phyloP scores from a whole-genome alignment of 352 stramenopile genomes.

The Blastocystis sp. region DNA sequence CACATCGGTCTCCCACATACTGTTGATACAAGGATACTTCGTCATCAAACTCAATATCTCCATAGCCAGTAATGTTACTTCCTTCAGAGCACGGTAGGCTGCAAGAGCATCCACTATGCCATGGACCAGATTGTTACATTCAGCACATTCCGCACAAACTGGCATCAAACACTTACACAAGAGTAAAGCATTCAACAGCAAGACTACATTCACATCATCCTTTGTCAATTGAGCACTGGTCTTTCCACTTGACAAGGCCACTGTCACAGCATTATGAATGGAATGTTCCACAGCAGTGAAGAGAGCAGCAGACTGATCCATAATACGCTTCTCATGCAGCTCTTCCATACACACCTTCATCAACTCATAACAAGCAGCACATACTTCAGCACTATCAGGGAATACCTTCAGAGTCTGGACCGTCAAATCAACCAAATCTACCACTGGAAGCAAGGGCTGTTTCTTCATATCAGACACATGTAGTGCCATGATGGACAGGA shows the following conservation, averaged over 20 bases:
- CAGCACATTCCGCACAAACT: background rate
- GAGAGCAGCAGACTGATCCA: background rate
- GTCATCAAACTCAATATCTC: conserved; percentile 39
- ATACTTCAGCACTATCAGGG: background rate
- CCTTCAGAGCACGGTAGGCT: conserved; percentile 28
- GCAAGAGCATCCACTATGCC: conserved; percentile 35
- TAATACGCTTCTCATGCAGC: background rate
- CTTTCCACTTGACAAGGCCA: background rate
- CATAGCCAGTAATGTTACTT: conserved; percentile 1
- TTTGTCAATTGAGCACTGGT: background rate
- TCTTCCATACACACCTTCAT: conserved; percentile 3
- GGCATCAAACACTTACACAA: conserved; percentile 6
- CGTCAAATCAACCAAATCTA: conserved; percentile 20
- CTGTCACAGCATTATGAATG: background rate
- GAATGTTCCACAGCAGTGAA: background rate
- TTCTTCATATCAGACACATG: conserved; percentile 41
- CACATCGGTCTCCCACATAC: conserved; percentile 61
- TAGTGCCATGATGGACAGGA: conserved; percentile 8
- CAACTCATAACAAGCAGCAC: conserved; percentile 40
- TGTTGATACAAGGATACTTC: conserved; percentile 28
- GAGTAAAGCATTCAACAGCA: conserved; percentile 9
- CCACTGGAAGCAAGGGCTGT: background rate
- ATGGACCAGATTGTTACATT: background rate
- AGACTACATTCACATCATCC: background rate
- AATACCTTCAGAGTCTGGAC: conserved; percentile 14